Evolutionary conservation across 2,329 filamentous ascomycete species (phyloP).

Genomic region (Pseudogymnoascus sp.): DNA sequence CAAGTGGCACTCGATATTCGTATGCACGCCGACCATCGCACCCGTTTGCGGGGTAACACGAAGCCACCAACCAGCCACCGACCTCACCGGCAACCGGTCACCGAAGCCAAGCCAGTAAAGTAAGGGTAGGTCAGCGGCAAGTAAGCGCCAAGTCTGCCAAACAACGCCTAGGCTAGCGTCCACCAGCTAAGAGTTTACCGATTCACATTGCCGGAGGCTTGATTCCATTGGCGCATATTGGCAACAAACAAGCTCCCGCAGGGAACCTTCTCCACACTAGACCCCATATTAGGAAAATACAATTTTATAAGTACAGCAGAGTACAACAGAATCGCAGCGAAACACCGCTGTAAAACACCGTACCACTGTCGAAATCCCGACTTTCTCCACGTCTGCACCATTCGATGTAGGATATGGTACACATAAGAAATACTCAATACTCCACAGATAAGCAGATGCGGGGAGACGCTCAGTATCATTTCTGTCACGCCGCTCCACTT

Average conservation of each 20-base stretch:
- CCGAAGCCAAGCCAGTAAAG: not conserved
- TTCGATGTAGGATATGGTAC: not conserved
- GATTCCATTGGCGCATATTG: not conserved
- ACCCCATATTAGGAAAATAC: not conserved
- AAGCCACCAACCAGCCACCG: not conserved
- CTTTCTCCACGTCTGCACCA: not conserved
- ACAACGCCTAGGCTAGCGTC: not conserved
- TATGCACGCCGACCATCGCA: not conserved
- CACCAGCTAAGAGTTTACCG: not conserved
- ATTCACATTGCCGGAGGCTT: not conserved
- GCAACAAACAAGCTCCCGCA: not conserved
- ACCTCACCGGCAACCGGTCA: not conserved
- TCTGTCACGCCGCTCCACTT: not conserved
- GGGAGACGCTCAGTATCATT: not conserved
- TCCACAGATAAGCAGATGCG: not conserved
- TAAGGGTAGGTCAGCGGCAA: not conserved
- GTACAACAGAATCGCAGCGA: not conserved
- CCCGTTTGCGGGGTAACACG: not conserved
- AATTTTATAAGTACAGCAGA: not conserved
- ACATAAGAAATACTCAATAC: not conserved
- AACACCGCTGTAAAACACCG: not conserved
- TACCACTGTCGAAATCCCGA: not conserved
- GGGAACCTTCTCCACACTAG: not conserved
- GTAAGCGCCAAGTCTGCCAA: not conserved
- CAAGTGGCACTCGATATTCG: not conserved